phyloP scores from a whole-genome alignment of 2,329 filamentous ascomycete genomes.

The Beauveria rudraprayagi region DNA sequence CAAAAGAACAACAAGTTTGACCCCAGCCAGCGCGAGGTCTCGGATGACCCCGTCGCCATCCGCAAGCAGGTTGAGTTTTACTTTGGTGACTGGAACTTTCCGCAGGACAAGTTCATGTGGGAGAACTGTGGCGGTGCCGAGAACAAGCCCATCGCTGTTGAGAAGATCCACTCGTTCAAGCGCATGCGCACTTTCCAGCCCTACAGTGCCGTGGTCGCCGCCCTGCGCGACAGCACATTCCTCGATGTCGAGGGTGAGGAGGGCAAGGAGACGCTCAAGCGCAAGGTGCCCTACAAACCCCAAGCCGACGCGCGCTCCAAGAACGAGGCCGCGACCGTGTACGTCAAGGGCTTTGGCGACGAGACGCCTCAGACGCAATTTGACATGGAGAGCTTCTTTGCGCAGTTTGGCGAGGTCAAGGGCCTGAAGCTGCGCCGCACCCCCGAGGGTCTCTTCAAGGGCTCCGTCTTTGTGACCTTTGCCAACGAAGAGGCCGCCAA shows the following conservation, averaged over 20 bases:
- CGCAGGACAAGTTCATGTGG: constrained; percentile 81
- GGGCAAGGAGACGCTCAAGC: constrained; percentile 62
- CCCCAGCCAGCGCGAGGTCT: constrained; percentile 57
- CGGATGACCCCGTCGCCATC: constrained; percentile 71
- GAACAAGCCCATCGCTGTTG: constrained; percentile 75
- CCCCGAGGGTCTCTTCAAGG: constrained; percentile 74
- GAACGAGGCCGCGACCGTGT: constrained; percentile 67
- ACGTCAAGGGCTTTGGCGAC: constrained; percentile 88
- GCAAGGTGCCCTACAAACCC: constrained; percentile 63
- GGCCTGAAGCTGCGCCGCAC: constrained; percentile 79
- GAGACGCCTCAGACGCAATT: constrained; percentile 82
- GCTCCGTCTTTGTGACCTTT: constrained; percentile 94
- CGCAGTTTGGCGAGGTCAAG: constrained; percentile 68
- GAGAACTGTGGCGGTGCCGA: constrained; percentile 65
- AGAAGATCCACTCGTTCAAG: constrained; percentile 77
- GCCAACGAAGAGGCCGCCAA: constrained; percentile 67
- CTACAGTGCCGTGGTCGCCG: constrained; percentile 72
- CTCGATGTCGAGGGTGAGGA: constrained; percentile 69
- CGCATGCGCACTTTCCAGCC: constrained; percentile 95
- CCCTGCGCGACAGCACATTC: constrained; percentile 67
- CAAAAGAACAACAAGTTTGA: constrained; percentile 63
- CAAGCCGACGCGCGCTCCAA: constrained; percentile 52
- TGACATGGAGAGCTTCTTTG: constrained; percentile 89
- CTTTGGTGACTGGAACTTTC: constrained; percentile 86
- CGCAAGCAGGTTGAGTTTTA: constrained; percentile 93